These are phyloP conservation scores for Aquilaria yunnanensis DNA, from an alignment of 345 rosid species.

Conservation along the genomic window DNA sequence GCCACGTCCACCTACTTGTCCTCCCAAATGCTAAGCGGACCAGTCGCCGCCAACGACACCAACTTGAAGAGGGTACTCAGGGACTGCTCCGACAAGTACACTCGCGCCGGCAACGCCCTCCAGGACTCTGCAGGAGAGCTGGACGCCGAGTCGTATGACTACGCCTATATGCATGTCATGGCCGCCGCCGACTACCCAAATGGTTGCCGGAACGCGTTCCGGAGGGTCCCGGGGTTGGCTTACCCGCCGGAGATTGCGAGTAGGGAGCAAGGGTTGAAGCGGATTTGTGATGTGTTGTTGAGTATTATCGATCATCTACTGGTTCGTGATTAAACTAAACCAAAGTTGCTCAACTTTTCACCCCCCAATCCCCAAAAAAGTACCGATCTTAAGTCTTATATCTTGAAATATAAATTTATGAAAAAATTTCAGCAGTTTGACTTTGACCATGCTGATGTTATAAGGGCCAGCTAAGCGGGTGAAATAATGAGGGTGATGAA, in stretches of 20 bases:
- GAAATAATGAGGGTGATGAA: too few relatives aligned
- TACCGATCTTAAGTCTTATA: too few relatives aligned
- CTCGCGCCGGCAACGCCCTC: conserved; percentile 51
- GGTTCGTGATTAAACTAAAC: conserved; percentile 5
- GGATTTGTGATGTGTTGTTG: conserved; percentile 59
- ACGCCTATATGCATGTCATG: conserved; percentile 58
- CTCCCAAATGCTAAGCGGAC: conserved; percentile 19
- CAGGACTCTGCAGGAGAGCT: conserved; percentile 40
- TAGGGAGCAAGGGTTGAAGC: conserved; percentile 62
- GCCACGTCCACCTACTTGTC: conserved; percentile 59
- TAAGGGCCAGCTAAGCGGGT: too few relatives aligned
- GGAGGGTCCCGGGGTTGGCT: conserved; percentile 31
- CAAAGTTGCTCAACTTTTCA: background rate
- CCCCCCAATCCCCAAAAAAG: too few relatives aligned
- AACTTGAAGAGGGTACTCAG: conserved; percentile 30
- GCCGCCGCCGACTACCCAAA: conserved; percentile 73
- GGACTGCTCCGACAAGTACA: conserved; percentile 69
- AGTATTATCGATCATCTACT: conserved; percentile 52
- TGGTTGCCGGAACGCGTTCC: conserved; percentile 57
- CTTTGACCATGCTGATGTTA: too few relatives aligned
- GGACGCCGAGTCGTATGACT: conserved; percentile 47
- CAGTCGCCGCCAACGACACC: conserved; percentile 15
- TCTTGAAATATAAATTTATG: too few relatives aligned
- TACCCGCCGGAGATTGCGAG: conserved; percentile 57
- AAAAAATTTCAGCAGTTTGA: too few relatives aligned